Conservation (phyloP, 208 protist genomes). For the Naegleria fowleri region DNA sequence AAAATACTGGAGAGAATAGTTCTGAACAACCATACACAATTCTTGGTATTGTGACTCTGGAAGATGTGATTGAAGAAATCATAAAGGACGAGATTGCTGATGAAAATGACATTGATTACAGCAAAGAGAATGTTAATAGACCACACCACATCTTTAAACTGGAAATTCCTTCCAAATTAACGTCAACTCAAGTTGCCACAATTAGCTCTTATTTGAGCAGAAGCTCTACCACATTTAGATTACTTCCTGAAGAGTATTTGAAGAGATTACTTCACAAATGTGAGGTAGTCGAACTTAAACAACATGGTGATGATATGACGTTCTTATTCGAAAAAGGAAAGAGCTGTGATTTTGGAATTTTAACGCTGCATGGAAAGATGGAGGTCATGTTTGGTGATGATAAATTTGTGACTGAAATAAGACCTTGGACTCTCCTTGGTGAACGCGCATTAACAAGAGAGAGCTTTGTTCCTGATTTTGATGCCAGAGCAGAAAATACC, state of each 20-base stretch:
- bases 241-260: neutral
- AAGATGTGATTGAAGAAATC: slow-evolving; percentile 93
- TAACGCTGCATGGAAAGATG: slow-evolving; percentile 5
- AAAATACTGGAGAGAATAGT: slow-evolving; percentile 44
- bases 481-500: neutral
- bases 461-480: neutral
- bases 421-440: slow-evolving; percentile 15
- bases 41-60: slow-evolving; percentile 89
- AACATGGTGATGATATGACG: neutral
- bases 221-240: neutral
- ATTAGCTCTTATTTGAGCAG: neutral
- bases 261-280: neutral
- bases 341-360: neutral
- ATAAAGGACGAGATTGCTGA: slow-evolving; percentile 94
- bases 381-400: slow-evolving; percentile 5
- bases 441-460: neutral
- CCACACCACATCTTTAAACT: neutral
- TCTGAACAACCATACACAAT: slow-evolving; percentile 87
- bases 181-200: neutral
- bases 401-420: neutral
- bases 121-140: neutral
- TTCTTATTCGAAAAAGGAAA: neutral
- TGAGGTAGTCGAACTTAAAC: neutral
- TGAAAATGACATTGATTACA: slow-evolving; percentile 70
- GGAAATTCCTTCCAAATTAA: neutral